phyloP scores from a whole-genome alignment of 1,284 basidiomycete species.

The Sparassis latifolia region DNA sequence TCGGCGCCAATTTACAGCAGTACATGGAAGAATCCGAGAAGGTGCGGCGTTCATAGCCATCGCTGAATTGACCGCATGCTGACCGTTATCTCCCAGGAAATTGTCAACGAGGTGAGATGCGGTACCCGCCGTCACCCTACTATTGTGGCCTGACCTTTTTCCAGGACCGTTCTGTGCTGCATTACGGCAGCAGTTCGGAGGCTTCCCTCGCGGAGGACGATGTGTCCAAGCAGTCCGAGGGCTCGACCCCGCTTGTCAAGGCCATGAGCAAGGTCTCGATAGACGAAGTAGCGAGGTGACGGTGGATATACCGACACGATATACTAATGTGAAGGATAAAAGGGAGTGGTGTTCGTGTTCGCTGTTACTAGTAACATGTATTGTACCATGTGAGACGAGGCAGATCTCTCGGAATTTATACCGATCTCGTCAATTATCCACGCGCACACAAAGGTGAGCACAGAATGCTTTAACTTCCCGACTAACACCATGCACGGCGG shows the following conservation, averaged over 20 bases:
- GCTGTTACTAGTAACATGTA: too few relatives aligned
- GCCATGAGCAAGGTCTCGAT: conserved; percentile 15
- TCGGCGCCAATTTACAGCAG: conserved; percentile 59
- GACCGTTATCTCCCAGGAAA: conserved; percentile 17
- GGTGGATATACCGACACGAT: too few relatives aligned
- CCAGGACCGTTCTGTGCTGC: conserved; percentile 35
- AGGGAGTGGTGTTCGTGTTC: too few relatives aligned
- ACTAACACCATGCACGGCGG: too few relatives aligned
- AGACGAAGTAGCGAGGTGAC: neutral
- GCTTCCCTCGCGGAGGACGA: conserved; percentile 11
- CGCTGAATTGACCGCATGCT: neutral
- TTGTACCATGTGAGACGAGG: too few relatives aligned
- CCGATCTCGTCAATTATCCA: too few relatives aligned
- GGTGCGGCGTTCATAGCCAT: conserved; percentile 27
- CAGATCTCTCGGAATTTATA: too few relatives aligned
- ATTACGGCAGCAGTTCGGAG: conserved; percentile 36
- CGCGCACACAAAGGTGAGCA: too few relatives aligned
- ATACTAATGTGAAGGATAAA: too few relatives aligned
- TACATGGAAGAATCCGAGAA: conserved; percentile 81
- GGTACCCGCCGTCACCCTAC: neutral
- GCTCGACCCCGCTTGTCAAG: conserved; percentile 16
- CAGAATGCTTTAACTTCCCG: too few relatives aligned
- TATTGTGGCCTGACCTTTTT: neutral
- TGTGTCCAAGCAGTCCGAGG: conserved; percentile 24
- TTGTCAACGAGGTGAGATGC: conserved; percentile 20